A percentile compares a stretch with the other conserved stretches of the same genome.
Evolutionary conservation across 2,329 filamentous ascomycete species (phyloP).

Genomic region (Ramularia collo-cygni): DNA sequence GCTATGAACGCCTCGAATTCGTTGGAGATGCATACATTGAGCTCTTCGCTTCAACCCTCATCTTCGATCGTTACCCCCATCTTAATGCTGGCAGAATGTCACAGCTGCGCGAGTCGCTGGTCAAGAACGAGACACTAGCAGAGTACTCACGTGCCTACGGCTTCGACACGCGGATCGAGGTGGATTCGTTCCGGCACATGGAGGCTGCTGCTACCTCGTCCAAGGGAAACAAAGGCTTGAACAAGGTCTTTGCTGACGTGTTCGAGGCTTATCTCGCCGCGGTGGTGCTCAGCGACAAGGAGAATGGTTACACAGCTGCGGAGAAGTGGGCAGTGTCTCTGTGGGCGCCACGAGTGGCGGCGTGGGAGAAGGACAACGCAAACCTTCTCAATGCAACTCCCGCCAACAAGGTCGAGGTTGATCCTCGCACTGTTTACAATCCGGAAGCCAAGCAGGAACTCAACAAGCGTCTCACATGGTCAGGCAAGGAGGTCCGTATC

Average conservation of each 20-base stretch:
- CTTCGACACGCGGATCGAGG: slow-evolving; percentile 57
- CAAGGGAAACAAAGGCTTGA: slow-evolving; percentile 30
- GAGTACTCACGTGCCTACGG: slow-evolving; percentile 64
- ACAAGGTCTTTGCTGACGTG: slow-evolving; percentile 64
- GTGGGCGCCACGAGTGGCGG: slow-evolving; percentile 61
- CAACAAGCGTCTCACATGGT: slow-evolving; percentile 27
- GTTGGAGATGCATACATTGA: slow-evolving; percentile 83
- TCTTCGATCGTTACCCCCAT: slow-evolving; percentile 63
- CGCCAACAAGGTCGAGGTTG: background rate
- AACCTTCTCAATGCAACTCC: background rate
- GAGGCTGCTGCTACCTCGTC: slow-evolving; percentile 4
- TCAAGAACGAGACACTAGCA: slow-evolving; percentile 73
- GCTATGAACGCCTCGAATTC: slow-evolving; percentile 82
- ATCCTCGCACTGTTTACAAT: slow-evolving; percentile 26
- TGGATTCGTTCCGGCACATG: slow-evolving; percentile 31
- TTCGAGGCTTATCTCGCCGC: slow-evolving; percentile 81
- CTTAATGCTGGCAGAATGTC: slow-evolving; percentile 63
- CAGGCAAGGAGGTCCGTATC: slow-evolving; percentile 30
- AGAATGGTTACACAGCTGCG: slow-evolving; percentile 54
- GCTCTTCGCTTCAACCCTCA: slow-evolving; percentile 65
- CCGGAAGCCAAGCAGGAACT: slow-evolving; percentile 35
- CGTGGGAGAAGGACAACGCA: slow-evolving; percentile 9
- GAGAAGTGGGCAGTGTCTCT: slow-evolving; percentile 67
- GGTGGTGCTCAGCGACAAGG: slow-evolving; percentile 60
- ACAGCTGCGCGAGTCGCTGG: slow-evolving; percentile 68